Evolutionary conservation across 495 filamentous ascomycete species (phyloP).

Genomic region (Terfezia boudieri): DNA sequence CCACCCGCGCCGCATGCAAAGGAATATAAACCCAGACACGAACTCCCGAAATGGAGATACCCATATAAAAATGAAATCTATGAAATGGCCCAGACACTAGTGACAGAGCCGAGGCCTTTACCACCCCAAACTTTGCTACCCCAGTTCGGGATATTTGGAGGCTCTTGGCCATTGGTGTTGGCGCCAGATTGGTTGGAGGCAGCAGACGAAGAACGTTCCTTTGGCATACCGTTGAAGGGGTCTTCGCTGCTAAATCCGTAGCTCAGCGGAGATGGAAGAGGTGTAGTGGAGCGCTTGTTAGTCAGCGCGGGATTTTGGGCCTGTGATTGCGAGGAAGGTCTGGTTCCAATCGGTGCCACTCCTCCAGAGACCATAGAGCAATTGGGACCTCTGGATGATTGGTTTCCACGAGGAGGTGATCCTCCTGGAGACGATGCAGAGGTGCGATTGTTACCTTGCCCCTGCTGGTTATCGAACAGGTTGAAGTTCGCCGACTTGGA

Average conservation of each 20-base stretch:
- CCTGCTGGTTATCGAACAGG: conserved; percentile 32
- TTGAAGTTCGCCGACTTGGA: conserved; percentile 42
- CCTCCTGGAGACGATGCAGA: conserved; percentile 76
- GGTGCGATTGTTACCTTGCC: conserved; percentile 33
- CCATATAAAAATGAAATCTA: conserved; percentile 2
- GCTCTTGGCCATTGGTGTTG: conserved; percentile 18
- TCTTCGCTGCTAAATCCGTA: conserved; percentile 28
- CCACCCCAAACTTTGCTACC: conserved; percentile 29
- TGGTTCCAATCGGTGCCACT: conserved; percentile 85
- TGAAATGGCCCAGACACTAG: conserved; percentile 17
- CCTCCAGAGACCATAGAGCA: conserved; percentile 28
- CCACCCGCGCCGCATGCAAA: conserved; percentile 16
- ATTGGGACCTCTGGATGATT: conserved; percentile 28
- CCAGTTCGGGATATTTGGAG: conserved; percentile 11
- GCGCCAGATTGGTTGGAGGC: conserved; percentile 34
- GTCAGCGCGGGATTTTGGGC: conserved; percentile 40
- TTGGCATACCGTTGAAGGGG: conserved; percentile 11
- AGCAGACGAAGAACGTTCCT: conserved; percentile 39
- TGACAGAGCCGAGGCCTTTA: conserved; percentile 24
- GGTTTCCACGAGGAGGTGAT: conserved; percentile 51
- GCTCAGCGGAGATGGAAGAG: conserved; percentile 68
- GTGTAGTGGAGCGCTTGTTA: conserved; percentile 66
- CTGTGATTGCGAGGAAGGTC: conserved; percentile 35
- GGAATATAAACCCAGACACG: conserved; percentile 19
- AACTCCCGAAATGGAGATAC: conserved; percentile 10